Evolutionary conservation across 169 alveolate species (phyloP), one percentile per base, ranked within the genome.

Genomic region (Plasmodium cynomolgi): DNA sequence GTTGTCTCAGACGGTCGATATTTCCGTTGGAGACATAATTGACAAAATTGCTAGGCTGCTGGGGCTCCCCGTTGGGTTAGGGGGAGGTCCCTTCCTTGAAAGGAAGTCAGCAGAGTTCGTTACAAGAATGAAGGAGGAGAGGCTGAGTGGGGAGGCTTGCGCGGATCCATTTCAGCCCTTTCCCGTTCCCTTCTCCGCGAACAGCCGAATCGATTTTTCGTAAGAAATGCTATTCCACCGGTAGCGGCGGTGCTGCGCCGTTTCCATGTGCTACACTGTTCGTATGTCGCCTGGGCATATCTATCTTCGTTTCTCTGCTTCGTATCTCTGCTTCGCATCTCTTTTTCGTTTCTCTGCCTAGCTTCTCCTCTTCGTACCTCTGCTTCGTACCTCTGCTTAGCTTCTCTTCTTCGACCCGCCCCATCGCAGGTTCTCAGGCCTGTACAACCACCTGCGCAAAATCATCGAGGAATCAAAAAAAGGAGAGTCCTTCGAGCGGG

Each of bases 1-100:
- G 72, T 41, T 88, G 20, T 56, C 94, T 7, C 79, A 79, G 26
- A 88, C 94, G 44, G 88, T 88, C 50, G 94, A 88, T 56, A 88
- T 88, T 58, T 79, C 94, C 54, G 34, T 88, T 29, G 94, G 94
- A 39, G 94, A 88, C 71, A 81, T 88, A 62, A 88, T 88, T 79
- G 94, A 88, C 50, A 88, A 88, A 81, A 37, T 88, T 58, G 73
- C 94, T 2, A 79, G 94, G 73, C 34, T 56, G n/a, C 85, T 88
- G 54, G 75, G 82, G 20, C 83, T 88, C 1, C 94, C 94, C 50
- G 94, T 88, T 9, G 94, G 94, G 71, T 88, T 88, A 68, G 94
- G 94, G 26, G 94, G 94, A 74, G 94, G 94, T 17, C 94, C 94
- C 33, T 88, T 88, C 83, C 94, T 88, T 80, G 94, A 88, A 80